phyloP scores from a whole-genome alignment of 768 basidiomycete genomes.

The Scleroderma bovista region DNA sequence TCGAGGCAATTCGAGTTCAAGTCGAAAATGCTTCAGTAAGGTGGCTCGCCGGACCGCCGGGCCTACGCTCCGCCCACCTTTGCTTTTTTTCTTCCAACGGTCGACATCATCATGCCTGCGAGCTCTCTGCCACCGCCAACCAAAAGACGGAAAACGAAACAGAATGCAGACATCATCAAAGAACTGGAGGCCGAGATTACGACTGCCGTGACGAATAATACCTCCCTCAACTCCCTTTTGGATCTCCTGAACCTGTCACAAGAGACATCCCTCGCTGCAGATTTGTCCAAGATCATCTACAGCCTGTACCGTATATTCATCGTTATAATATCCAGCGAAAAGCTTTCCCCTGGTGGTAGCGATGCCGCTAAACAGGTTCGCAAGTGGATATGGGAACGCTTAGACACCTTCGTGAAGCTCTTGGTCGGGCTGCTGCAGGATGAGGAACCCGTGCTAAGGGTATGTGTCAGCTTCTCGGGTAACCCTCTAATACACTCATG shows the following conservation, averaged over 20 bases:
- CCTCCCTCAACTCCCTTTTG: constrained; percentile 71
- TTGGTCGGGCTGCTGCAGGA: constrained; percentile 70
- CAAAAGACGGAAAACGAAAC: constrained; percentile 46
- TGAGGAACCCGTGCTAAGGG: constrained; percentile 68
- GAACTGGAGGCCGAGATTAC: constrained; percentile 53
- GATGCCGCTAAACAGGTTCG: constrained; percentile 58
- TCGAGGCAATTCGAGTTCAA: constrained; percentile 12
- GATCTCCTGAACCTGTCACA: constrained; percentile 64
- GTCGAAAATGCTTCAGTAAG: neutral
- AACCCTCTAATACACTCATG: constrained; percentile 2
- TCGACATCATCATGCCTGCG: constrained; percentile 20
- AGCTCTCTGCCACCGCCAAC: constrained; percentile 47
- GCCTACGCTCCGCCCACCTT: too few species aligned
- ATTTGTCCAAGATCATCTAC: constrained; percentile 72
- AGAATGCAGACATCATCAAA: constrained; percentile 27
- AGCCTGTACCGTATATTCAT: constrained; percentile 78
- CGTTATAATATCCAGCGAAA: constrained; percentile 50
- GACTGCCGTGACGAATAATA: constrained; percentile 43
- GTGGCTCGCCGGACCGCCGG: neutral
- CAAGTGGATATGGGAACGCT: constrained; percentile 73
- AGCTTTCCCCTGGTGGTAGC: constrained; percentile 44
- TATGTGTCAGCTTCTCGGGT: constrained; percentile 32
- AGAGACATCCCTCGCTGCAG: constrained; percentile 43
- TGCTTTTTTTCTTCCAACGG: neutral
- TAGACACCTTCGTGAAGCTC: constrained; percentile 65